Conservation (phyloP, 768 basidiomycete species). For the Leucogyrophana mollusca region DNA sequence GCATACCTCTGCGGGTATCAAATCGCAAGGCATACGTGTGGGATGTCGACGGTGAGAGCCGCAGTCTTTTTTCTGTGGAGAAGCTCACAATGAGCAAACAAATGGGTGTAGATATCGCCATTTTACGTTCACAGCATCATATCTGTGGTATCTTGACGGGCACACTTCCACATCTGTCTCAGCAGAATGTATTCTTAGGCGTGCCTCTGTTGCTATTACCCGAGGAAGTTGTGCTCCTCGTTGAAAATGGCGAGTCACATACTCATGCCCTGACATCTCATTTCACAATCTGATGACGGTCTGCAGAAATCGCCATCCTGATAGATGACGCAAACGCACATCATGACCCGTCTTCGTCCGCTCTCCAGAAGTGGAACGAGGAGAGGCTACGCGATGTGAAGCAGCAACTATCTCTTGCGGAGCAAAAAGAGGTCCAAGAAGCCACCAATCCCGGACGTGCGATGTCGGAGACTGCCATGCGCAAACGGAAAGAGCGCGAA, state of each 20-base stretch:
- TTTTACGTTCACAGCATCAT: slow-evolving; percentile 73
- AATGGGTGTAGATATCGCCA: slow-evolving; percentile 66
- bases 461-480: slow-evolving; percentile 60
- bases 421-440: slow-evolving; percentile 49
- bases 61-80: background rate
- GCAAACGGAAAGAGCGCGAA: slow-evolving; percentile 73
- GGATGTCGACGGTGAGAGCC: slow-evolving; percentile 71
- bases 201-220: slow-evolving; percentile 86
- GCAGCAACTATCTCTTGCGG: slow-evolving; percentile 48
- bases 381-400: slow-evolving; percentile 45
- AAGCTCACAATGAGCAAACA: too few species aligned
- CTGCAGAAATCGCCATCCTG: slow-evolving; percentile 70
- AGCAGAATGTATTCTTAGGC: slow-evolving; percentile 96
- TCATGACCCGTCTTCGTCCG: slow-evolving; percentile 41
- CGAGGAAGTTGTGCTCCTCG: slow-evolving; percentile 88
- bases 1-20: slow-evolving; percentile 67
- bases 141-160: slow-evolving; percentile 86
- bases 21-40: slow-evolving; percentile 86
- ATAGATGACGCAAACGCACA: slow-evolving; percentile 70
- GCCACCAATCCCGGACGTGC: slow-evolving; percentile 35
- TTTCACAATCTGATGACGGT: background rate
- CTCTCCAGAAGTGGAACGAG: slow-evolving; percentile 54
- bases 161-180: slow-evolving; percentile 90
- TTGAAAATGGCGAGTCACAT: slow-evolving; percentile 65
- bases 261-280: slow-evolving; percentile 10